phyloP scores from a whole-genome alignment of 2,329 filamentous ascomycete genomes.

The Trichothecium sympodiale region DNA sequence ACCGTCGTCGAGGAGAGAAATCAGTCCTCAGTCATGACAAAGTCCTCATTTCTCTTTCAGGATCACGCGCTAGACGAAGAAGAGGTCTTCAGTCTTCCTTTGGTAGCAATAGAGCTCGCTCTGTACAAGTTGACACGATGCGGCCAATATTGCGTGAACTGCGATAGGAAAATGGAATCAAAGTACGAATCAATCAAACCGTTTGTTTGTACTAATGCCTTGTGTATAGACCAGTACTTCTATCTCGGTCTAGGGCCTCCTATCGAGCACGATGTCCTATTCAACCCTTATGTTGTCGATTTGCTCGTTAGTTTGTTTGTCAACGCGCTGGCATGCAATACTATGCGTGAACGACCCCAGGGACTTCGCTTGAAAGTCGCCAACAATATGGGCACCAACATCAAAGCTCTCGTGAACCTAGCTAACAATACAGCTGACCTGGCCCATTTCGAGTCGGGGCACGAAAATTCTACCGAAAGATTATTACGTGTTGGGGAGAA shows the following conservation, averaged over 20 bases:
- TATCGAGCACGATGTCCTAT: conserved; percentile 73
- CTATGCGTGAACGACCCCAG: conserved; percentile 30
- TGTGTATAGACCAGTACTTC: conserved; percentile 87
- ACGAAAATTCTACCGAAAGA: too few relatives aligned
- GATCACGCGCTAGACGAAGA: conserved; percentile 20
- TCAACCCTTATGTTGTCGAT: conserved; percentile 74
- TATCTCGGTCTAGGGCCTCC: conserved; percentile 73
- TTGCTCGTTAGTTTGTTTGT: conserved; percentile 78
- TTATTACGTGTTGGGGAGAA: too few relatives aligned
- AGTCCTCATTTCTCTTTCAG: conserved; percentile 8
- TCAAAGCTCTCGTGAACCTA: too few relatives aligned
- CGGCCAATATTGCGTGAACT: conserved; percentile 79
- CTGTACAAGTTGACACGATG: conserved; percentile 69
- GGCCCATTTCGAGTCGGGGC: too few relatives aligned
- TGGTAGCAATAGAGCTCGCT: conserved; percentile 61
- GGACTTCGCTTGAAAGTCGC: conserved; percentile 28
- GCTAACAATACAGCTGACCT: too few relatives aligned
- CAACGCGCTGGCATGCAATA: conserved; percentile 31
- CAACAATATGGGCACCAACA: conserved; percentile 1
- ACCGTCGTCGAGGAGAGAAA: not conserved
- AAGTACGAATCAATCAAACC: conserved; percentile 63
- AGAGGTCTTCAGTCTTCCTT: conserved; percentile 34
- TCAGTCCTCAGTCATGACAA: conserved; percentile 4
- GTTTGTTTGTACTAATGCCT: conserved; percentile 61
- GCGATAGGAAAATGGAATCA: conserved; percentile 55